A percentile compares a stretch with the other conserved stretches of the same genome.
These are phyloP conservation scores for Phialemoniopsis sp. DNA, from an alignment of 2,329 filamentous ascomycete genomes.

Conservation along the genomic window DNA sequence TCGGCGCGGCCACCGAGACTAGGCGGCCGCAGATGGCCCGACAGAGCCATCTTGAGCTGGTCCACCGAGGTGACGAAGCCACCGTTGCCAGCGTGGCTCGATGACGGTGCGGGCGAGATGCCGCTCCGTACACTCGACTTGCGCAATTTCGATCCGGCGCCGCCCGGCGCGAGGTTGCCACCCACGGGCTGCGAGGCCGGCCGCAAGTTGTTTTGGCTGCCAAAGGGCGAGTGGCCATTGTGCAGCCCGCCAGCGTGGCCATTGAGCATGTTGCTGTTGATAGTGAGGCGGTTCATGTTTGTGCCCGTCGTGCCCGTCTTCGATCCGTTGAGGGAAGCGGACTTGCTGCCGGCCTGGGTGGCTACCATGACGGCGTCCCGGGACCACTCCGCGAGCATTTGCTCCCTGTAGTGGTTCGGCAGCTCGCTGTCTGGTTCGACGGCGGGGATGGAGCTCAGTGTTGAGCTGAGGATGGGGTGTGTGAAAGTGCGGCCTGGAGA, in stretches of 20 bases:
- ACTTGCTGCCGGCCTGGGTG: conserved; percentile 65
- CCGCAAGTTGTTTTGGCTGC: conserved; percentile 45
- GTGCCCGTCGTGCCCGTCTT: conserved; percentile 57
- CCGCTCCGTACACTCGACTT: conserved; percentile 52
- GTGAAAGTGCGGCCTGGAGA: conserved; percentile 65
- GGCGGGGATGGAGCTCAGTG: conserved; percentile 31
- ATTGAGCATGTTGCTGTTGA: conserved; percentile 38
- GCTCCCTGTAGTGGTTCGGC: conserved; percentile 63
- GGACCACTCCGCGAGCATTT: conserved; percentile 78
- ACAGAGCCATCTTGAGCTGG: conserved; percentile 58
- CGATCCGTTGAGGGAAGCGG: conserved; percentile 73
- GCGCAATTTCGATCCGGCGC: conserved; percentile 37
- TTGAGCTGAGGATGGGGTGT: conserved; percentile 55
- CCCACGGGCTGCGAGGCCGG: conserved; percentile 38
- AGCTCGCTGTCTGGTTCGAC: conserved; percentile 48
- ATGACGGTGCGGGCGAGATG: conserved; percentile 36
- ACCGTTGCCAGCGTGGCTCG: conserved; percentile 22
- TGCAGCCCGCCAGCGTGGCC: conserved; percentile 16
- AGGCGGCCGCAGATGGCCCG: conserved; percentile 40
- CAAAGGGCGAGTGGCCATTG: conserved; percentile 38
- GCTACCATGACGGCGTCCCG: conserved; percentile 67
- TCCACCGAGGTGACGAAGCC: conserved; percentile 57
- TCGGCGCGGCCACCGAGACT: conserved; percentile 23
- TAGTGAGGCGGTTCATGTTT: conserved; percentile 51
- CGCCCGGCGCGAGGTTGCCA: conserved; percentile 16